Conservation (phyloP, 1,284 basidiomycete genomes). For the Microbotryomycetes sp. region DNA sequence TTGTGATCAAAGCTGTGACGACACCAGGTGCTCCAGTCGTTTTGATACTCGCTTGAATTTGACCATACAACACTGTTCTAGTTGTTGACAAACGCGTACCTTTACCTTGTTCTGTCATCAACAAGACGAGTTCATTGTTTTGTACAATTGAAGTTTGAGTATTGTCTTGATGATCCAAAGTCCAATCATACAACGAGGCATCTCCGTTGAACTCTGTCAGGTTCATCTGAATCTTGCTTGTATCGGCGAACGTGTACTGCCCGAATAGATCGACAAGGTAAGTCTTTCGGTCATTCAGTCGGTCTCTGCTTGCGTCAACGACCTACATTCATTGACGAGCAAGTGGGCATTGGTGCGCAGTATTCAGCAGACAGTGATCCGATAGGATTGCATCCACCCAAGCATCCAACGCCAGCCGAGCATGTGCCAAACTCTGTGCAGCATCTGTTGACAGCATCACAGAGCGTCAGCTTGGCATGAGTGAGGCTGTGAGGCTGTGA, state of each 20-base stretch:
- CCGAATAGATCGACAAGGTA: too few relatives aligned
- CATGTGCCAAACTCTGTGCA: conserved; percentile 3
- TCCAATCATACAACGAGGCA: conserved; percentile 20
- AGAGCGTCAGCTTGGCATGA: neutral
- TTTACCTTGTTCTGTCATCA: conserved; percentile 23
- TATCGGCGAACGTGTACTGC: conserved; percentile 32
- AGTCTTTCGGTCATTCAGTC: too few relatives aligned
- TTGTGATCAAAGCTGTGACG: conserved; percentile 32
- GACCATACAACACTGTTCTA: conserved; percentile 23
- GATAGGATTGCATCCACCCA: conserved; percentile 25
- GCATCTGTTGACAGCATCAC: neutral
- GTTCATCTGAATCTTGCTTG: conserved; percentile 17
- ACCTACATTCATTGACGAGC: conserved; percentile 18
- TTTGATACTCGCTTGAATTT: conserved; percentile 21
- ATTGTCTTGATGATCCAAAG: conserved; percentile 23
- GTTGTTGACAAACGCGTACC: conserved; percentile 31
- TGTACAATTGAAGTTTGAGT: conserved; percentile 18
- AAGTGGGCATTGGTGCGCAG: conserved; percentile 30
- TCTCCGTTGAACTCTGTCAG: conserved; percentile 21
- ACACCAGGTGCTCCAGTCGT: conserved; percentile 18
- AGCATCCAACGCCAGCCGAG: conserved; percentile 8
- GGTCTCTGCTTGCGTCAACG: neutral
- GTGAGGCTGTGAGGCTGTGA: neutral
- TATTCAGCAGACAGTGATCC: conserved; percentile 14
- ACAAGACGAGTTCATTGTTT: conserved; percentile 21